Percentiles rank a stretch among this genome's conserved stretches.
These are phyloP conservation scores for Lentinula guzmanii DNA, from an alignment of 768 basidiomycete species.

Conservation along the genomic window DNA sequence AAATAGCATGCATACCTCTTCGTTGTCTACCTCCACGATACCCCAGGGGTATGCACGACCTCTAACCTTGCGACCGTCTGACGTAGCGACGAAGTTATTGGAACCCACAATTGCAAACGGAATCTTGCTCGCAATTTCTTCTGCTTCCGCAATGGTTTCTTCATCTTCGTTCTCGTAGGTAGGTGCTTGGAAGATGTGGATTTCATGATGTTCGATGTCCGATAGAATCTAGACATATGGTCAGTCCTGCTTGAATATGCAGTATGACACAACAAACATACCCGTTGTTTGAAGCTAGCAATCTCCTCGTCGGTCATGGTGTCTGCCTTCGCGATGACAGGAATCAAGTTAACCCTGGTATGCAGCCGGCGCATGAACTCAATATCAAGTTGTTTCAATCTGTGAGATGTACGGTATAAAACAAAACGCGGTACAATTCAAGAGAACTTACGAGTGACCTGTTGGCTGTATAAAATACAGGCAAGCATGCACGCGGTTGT, in stretches of 20 bases:
- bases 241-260: not conserved
- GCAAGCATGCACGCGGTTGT: conserved; percentile 98
- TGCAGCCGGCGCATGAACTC: conserved; percentile 98
- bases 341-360: conserved; percentile 97
- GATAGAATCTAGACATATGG: conserved; percentile 61
- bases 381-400: conserved; percentile 95
- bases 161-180: conserved; percentile 98
- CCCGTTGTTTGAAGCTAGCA: conserved; percentile 86
- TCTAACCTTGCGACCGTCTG: conserved; percentile 89
- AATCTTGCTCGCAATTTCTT: conserved; percentile 97
- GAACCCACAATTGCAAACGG: conserved; percentile 99
- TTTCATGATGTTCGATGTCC: conserved; percentile 93
- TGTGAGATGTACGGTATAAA: conserved; percentile 21
- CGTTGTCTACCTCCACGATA: conserved; percentile 98
- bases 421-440: not conserved
- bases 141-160: conserved; percentile 94
- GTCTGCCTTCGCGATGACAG: conserved; percentile 97
- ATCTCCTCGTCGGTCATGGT: conserved; percentile 97
- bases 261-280: conserved; percentile 21
- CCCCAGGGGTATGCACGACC: conserved; percentile 99
- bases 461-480: conserved; percentile 99
- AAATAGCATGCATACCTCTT: conserved; percentile 37
- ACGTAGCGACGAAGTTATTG: conserved; percentile 70
- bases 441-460: conserved; percentile 80
- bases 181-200: conserved; percentile 97